Percentiles rank a stretch among this genome's conserved stretches.
Conservation (phyloP, 2,329 filamentous ascomycete genomes). For the Penicillium sp. region DNA sequence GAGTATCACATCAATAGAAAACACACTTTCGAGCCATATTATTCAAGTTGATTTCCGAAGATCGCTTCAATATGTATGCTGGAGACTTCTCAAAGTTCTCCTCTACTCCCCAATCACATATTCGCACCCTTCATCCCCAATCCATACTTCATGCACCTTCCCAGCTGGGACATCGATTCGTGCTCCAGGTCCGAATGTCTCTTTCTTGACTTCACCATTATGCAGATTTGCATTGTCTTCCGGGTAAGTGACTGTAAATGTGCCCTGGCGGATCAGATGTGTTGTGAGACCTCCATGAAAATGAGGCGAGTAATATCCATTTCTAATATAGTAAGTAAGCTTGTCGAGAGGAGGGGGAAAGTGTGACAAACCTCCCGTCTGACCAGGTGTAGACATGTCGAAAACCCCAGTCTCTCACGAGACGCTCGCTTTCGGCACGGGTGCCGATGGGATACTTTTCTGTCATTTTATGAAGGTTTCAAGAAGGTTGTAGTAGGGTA, state of each 20-base stretch:
- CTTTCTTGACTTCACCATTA: conserved; percentile 48
- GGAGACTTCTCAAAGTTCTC: too few species aligned
- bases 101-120: conserved; percentile 65
- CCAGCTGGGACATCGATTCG: conserved; percentile 64
- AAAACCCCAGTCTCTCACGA: conserved; percentile 66
- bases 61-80: background rate
- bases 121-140: conserved; percentile 63
- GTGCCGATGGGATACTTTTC: conserved; percentile 42
- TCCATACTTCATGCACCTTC: conserved; percentile 66
- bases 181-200: conserved; percentile 62
- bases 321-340: conserved; percentile 45
- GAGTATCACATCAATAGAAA: background rate
- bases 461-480: conserved; percentile 30
- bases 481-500: background rate
- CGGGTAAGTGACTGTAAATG: conserved; percentile 64
- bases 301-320: conserved; percentile 66
- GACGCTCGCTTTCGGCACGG: conserved; percentile 56
- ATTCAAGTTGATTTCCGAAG: too few species aligned
- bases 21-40: background rate
- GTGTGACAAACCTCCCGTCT: conserved; percentile 57
- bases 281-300: conserved; percentile 62
- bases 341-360: background rate
- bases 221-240: conserved; percentile 50
- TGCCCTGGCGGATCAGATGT: conserved; percentile 63
- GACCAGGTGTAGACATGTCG: conserved; percentile 66